Base-by-base conservation (phyloP, 148 eudicot species). In the Nepenthes gracilis region DNA sequence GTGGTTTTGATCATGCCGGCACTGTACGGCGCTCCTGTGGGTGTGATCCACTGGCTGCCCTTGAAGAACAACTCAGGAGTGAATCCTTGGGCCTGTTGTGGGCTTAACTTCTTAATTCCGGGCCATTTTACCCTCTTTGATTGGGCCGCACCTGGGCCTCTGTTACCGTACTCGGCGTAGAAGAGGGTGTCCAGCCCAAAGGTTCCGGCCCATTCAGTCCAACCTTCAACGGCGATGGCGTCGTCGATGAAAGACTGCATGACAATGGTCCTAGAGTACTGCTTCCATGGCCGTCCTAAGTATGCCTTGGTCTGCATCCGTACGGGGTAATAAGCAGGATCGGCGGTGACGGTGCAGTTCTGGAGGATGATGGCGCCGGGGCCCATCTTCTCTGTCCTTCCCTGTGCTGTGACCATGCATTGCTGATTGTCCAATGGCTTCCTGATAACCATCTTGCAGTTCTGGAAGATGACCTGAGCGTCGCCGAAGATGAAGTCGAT, bases 401-500 rank as follows among this genome's bases (percentile, higher is more conserved):
- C 83, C 45, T 84, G 81, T 0, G 83, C 85, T 2, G 89, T 81
- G 1, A 84, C 63, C 33, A 79, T 60, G 62, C 74, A 69, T 32
- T 33, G 45, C 57, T 83, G 88, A 38, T 62, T 64, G 4, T 66
- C 58, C 38, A 51, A 36, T 0, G 83, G 80, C 47, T 64, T 64
- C 53, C 80, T 71, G 5, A 71, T 67, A 1, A 78, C 14, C 9
- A 80, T 67, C 49, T 23, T 61, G 2, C 70, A 64, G 66, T 77
- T 69, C n/a, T 80, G 84, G 62, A 77, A 67, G 33, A 80, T 2
- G 12, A 74, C 63, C 4, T 71, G 68, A 4, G 74, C 81, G 9
- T 72, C 67, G 13, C 87, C 92, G 33, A 80, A 77, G 13, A 85
- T 82, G 75, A 82, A 82, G 59, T 85, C 91, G 0, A 85, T 59